phyloP scores from a whole-genome alignment of 2,329 filamentous ascomycete genomes.

The Arthroderma sp. region DNA sequence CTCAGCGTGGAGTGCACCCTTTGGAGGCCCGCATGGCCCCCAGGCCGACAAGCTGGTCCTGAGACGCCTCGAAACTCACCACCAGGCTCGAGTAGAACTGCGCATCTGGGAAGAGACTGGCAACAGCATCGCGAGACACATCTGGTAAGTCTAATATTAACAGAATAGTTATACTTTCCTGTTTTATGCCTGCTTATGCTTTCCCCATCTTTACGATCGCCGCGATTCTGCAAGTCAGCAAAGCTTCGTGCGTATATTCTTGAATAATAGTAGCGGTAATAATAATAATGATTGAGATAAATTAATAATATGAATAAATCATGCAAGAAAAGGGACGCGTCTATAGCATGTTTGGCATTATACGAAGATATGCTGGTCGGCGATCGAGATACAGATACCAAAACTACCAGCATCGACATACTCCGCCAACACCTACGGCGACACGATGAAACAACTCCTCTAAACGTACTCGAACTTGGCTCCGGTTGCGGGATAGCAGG shows the following conservation, averaged over 20 bases:
- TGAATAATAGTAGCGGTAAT: no score
- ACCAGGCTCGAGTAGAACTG: conserved; percentile 23
- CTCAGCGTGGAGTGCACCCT: conserved; percentile 43
- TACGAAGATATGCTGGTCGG: conserved; percentile 22
- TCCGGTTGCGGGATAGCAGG: conserved; percentile 57
- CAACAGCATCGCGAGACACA: conserved; percentile 58
- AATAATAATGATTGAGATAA: not conserved
- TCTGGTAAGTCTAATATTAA: no score
- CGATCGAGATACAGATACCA: not conserved
- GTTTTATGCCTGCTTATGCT: no score
- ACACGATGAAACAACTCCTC: conserved; percentile 15
- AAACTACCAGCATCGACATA: conserved; percentile 15
- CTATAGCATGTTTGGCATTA: conserved; percentile 43
- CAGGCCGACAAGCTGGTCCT: conserved; percentile 42
- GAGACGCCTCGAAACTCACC: conserved; percentile 37
- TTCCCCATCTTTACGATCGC: no score
- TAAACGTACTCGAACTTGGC: conserved; percentile 51
- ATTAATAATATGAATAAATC: conserved; percentile 1
- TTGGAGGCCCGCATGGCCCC: conserved; percentile 26
- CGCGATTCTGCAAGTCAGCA: no score
- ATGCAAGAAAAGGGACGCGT: conserved; percentile 46
- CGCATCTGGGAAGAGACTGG: conserved; percentile 56
- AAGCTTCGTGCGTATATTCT: no score
- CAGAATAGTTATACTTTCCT: no score
- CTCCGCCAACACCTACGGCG: conserved; percentile 22